These are phyloP conservation scores for Mimosa bimucronata DNA, from an alignment of 306 rosid species.

Conservation along the genomic window DNA sequence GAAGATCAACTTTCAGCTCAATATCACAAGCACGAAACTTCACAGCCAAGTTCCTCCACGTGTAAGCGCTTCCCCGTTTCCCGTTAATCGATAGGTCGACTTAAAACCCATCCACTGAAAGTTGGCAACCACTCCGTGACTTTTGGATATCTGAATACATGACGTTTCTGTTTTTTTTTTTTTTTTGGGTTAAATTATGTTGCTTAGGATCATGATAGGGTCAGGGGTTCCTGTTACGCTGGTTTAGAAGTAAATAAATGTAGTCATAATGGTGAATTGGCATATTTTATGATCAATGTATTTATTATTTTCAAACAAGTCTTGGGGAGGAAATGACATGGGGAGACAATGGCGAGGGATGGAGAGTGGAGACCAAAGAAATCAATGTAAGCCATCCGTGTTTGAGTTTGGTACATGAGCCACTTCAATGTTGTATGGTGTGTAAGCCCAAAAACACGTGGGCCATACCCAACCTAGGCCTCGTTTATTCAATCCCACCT, in stretches of 20 bases:
- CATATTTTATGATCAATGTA: neutral
- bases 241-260: neutral
- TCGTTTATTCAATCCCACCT: constrained; percentile 10
- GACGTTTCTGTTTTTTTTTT: no score
- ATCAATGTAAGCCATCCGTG: neutral
- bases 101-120: neutral
- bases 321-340: neutral
- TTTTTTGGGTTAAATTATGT: no score
- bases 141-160: constrained; percentile 13
- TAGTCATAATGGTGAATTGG: neutral
- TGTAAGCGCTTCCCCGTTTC: neutral
- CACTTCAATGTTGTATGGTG: neutral
- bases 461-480: neutral
- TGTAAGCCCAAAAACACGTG: neutral
- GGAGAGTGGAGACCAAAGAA: neutral
- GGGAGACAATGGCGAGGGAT: neutral
- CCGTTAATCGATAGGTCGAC: constrained; percentile 10
- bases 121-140: neutral
- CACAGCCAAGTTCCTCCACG: neutral
- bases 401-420: neutral
- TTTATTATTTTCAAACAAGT: neutral
- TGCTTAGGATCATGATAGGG: neutral
- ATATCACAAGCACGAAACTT: neutral
- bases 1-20: neutral
- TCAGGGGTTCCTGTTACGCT: neutral